A percentile compares a stretch with the other conserved stretches of the same genome.
phyloP scores from a whole-genome alignment of 2,329 filamentous ascomycete genomes.

The Akanthomyces uredinophilus region DNA sequence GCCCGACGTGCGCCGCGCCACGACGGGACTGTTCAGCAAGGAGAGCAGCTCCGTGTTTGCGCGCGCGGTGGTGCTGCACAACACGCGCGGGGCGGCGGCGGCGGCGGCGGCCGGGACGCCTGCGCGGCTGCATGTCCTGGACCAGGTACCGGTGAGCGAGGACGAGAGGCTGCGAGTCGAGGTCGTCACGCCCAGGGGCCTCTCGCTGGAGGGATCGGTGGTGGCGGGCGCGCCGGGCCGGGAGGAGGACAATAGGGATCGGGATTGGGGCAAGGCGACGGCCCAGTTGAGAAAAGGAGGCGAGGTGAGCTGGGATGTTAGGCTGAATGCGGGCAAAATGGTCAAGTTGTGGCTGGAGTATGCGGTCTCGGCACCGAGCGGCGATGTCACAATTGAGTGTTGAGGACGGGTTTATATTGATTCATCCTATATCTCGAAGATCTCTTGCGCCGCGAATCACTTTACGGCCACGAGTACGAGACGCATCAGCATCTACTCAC shows the following conservation, averaged over 20 bases:
- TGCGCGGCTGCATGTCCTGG: conserved; percentile 44
- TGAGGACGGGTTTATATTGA: background rate
- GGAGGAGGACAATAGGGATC: conserved; percentile 28
- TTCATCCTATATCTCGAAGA: background rate
- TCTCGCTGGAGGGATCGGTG: conserved; percentile 36
- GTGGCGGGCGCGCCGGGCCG: conserved; percentile 29
- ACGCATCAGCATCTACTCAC: too few species aligned
- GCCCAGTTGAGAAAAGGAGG: conserved; percentile 52
- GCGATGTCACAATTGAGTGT: conserved; percentile 30
- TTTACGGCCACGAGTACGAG: too few species aligned
- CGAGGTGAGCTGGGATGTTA: conserved; percentile 55
- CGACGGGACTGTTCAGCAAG: conserved; percentile 45
- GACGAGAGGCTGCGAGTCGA: conserved; percentile 50
- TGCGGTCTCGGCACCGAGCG: conserved; percentile 50
- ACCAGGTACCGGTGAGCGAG: conserved; percentile 54
- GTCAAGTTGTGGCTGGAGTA: conserved; percentile 58
- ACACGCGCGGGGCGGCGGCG: conserved; percentile 35
- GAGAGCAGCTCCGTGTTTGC: conserved; percentile 44
- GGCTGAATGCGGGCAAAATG: conserved; percentile 51
- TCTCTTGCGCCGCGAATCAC: too few species aligned
- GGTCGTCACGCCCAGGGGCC: conserved; percentile 41
- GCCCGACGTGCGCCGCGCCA: conserved; percentile 45
- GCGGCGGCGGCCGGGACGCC: conserved; percentile 29
- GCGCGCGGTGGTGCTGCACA: conserved; percentile 41
- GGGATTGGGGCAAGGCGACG: conserved; percentile 49